Evolutionary conservation across 2,329 filamentous ascomycete genomes (phyloP).

Genomic region (Exophiala oligosperma): DNA sequence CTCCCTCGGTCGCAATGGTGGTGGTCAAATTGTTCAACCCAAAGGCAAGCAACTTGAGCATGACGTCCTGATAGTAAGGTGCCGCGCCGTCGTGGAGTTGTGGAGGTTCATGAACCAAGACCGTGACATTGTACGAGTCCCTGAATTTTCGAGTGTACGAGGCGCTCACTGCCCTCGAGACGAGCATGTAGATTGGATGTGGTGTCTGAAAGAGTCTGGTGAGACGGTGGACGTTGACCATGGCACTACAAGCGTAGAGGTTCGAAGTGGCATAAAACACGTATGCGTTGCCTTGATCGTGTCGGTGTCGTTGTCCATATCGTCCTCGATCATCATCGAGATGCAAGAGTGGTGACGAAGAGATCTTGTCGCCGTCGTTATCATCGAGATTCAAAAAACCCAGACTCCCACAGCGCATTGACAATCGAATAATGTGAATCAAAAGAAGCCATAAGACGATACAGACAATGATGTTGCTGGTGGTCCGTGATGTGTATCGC

Average conservation of each 20-base stretch:
- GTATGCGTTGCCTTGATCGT: neutral
- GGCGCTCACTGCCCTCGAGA: neutral
- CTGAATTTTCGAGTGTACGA: neutral
- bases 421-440: too few species aligned
- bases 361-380: too few species aligned
- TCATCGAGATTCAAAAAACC: too few species aligned
- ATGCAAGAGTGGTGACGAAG: too few species aligned
- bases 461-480: too few species aligned
- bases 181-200: conserved; percentile 7
- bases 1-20: too few species aligned
- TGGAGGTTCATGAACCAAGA: conserved; percentile 8
- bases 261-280: conserved; percentile 9
- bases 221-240: conserved; percentile 8
- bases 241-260: conserved; percentile 7
- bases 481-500: too few species aligned
- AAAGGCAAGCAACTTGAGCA: conserved; percentile 11
- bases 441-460: too few species aligned
- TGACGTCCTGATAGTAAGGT: conserved; percentile 4
- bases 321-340: too few species aligned
- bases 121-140: conserved; percentile 7
- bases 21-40: conserved; percentile 1
- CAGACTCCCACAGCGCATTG: too few species aligned
- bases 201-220: neutral
- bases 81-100: neutral
- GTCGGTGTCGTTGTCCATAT: too few species aligned